Evolutionary conservation across 192 early-diverging fungal genomes (phyloP).

Genomic region (Coemansia sp.): DNA sequence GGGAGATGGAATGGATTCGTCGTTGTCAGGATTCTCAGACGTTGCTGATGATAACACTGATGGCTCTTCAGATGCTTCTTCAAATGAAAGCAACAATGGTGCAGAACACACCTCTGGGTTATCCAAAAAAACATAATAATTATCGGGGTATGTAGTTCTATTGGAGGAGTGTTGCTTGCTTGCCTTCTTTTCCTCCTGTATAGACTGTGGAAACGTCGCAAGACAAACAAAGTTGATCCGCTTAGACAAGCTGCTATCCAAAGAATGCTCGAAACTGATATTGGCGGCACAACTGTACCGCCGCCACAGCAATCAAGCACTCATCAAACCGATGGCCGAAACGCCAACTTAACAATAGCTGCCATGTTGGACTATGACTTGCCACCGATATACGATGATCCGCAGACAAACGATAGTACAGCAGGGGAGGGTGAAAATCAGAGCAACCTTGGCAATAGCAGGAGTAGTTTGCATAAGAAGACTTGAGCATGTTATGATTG

Average conservation of each 20-base stretch:
- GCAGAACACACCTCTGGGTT: neutral
- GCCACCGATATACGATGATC: conserved; percentile 3
- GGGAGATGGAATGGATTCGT: too few relatives aligned
- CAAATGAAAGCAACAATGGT: neutral
- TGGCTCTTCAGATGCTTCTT: neutral
- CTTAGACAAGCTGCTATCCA: neutral
- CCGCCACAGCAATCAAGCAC: neutral
- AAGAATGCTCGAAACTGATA: neutral
- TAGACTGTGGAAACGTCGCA: neutral
- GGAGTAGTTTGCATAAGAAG: too few relatives aligned
- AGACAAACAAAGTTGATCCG: neutral
- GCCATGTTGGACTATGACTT: neutral
- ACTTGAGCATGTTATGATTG: too few relatives aligned
- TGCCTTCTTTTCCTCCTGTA: neutral
- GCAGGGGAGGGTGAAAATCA: too few relatives aligned
- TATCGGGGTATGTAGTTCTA: neutral
- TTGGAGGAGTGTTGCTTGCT: neutral
- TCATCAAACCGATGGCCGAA: too few relatives aligned
- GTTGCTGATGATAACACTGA: too few relatives aligned
- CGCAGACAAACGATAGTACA: neutral
- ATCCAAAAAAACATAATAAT: neutral
- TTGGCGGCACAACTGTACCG: neutral
- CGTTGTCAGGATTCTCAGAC: too few relatives aligned
- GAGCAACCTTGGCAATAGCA: too few relatives aligned
- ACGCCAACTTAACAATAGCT: neutral